phyloP scores from a whole-genome alignment of 2,329 filamentous ascomycete genomes.

The Phaeoacremonium minimum region DNA sequence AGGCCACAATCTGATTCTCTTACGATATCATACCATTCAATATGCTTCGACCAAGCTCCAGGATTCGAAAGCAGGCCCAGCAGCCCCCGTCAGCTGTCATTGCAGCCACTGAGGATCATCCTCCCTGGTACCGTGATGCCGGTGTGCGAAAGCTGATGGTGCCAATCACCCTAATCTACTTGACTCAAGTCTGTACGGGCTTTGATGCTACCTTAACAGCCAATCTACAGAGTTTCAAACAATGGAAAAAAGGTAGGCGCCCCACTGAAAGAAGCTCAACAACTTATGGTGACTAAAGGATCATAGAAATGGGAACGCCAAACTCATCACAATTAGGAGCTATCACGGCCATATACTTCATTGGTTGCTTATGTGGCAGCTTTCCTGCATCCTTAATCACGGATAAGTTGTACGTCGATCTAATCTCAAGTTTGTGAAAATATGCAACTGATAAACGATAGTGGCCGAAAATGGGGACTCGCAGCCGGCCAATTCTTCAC shows the following conservation, averaged over 20 bases:
- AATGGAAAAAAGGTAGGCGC: conserved; percentile 4
- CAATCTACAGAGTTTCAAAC: conserved; percentile 4
- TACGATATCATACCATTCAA: not conserved
- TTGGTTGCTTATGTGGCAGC: conserved; percentile 2
- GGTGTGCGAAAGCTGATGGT: not conserved
- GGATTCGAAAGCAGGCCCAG: not conserved
- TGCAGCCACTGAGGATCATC: not conserved
- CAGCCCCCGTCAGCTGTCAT: not conserved
- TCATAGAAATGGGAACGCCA: not conserved
- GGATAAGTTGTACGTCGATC: conserved; percentile 1
- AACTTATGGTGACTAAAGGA: not conserved
- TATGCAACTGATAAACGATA: too few species aligned
- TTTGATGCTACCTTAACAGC: conserved; percentile 5
- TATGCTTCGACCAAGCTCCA: not conserved
- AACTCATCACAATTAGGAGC: conserved; percentile 2
- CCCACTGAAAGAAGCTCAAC: not conserved
- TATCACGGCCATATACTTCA: conserved; percentile 4
- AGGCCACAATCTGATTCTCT: not conserved
- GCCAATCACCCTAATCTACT: conserved; percentile 2
- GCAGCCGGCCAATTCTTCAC: conserved; percentile 2
- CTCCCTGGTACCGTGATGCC: not conserved
- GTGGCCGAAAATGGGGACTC: conserved; percentile 3
- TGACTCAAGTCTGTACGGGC: conserved; percentile 5
- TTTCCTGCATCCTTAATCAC: conserved; percentile 1
- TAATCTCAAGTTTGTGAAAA: too few species aligned